These are phyloP conservation scores for Wickerhamiella spandovensis DNA, from an alignment of 805 yeast species.

Conservation along the genomic window DNA sequence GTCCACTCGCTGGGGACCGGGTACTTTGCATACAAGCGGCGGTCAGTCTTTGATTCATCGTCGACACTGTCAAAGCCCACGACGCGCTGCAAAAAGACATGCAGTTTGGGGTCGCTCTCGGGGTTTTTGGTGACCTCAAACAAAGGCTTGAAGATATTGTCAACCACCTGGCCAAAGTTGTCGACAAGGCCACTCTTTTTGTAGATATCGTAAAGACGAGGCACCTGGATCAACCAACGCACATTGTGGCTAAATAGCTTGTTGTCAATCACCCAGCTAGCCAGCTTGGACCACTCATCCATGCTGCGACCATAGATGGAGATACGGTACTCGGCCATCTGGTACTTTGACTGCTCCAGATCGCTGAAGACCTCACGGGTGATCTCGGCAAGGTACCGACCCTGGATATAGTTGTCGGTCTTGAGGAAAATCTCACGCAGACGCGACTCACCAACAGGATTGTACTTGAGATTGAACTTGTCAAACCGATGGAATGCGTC, in stretches of 20 bases:
- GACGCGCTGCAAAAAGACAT: conserved; percentile 79
- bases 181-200: conserved; percentile 57
- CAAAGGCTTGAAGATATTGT: conserved; percentile 72
- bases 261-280: conserved; percentile 90
- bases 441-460: conserved; percentile 97
- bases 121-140: conserved; percentile 87
- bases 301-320: conserved; percentile 83
- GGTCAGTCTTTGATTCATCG: conserved; percentile 89
- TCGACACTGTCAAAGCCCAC: conserved; percentile 98
- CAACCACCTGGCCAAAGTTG: conserved; percentile 62
- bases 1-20: conserved; percentile 85
- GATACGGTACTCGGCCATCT: conserved; percentile 92
- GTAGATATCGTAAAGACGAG: conserved; percentile 83
- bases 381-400: conserved; percentile 81
- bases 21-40: conserved; percentile 64
- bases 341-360: conserved; percentile 88
- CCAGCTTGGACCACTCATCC: conserved; percentile 92
- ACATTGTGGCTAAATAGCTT: conserved; percentile 85
- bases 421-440: conserved; percentile 89
- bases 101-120: conserved; percentile 74
- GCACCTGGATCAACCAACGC: conserved; percentile 93
- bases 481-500: conserved; percentile 97
- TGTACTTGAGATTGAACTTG: conserved; percentile 91
- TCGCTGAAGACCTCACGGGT: conserved; percentile 91
- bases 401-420: conserved; percentile 86